Evolutionary conservation across 495 filamentous ascomycete species (phyloP).

Genomic region (Schizothecium vesticola): DNA sequence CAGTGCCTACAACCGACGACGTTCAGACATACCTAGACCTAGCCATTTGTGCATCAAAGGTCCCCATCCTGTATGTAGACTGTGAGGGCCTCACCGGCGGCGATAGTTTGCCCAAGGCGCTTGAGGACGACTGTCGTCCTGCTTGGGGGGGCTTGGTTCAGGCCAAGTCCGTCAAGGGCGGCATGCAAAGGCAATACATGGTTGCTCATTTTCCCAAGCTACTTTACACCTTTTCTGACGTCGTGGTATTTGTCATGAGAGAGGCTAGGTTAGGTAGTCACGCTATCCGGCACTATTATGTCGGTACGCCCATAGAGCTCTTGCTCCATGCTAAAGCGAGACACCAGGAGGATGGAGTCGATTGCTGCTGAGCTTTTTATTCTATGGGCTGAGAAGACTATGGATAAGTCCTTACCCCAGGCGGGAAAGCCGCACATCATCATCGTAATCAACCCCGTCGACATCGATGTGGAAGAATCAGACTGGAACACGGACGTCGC

Average conservation of each 20-base stretch:
- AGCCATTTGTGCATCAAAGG: conserved; percentile 34
- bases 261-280: conserved; percentile 35
- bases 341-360: conserved; percentile 29
- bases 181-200: conserved; percentile 24
- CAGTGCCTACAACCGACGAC: conserved; percentile 53
- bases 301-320: no score
- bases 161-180: not conserved
- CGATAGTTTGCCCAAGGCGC: conserved; percentile 17
- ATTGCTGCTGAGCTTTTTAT: conserved; percentile 40
- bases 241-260: conserved; percentile 47
- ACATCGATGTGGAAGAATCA: conserved; percentile 41
- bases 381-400: conserved; percentile 34
- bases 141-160: not conserved
- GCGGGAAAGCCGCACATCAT: conserved; percentile 50
- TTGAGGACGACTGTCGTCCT: not conserved
- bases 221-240: conserved; percentile 52
- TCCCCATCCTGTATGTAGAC: conserved; percentile 52
- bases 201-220: conserved; percentile 50
- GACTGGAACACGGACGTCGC: conserved; percentile 44
- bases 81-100: conserved; percentile 53
- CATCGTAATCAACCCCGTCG: conserved; percentile 49
- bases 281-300: not conserved
- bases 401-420: conserved; percentile 53
- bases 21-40: conserved; percentile 63
- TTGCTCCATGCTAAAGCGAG: no score